Base-by-base conservation (phyloP, 1,284 basidiomycete species). In the Moesziomyces sp. region DNA sequence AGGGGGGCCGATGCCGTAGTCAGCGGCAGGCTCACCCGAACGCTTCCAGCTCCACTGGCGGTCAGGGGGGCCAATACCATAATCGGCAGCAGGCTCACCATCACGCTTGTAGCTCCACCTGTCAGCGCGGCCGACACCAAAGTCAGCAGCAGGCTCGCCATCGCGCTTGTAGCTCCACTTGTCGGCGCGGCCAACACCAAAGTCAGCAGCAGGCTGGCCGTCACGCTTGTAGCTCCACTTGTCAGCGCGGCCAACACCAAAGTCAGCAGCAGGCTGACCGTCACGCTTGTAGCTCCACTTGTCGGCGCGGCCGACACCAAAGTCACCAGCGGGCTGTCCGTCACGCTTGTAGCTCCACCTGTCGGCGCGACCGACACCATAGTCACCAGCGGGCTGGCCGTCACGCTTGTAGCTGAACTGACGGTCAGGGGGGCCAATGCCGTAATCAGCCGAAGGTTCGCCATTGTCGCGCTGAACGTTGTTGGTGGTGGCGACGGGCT, bases 331-430 rank as follows among this genome's bases (percentile, higher is more conserved):
- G 19, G 58, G 50, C 30, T 30, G 9, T 2, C 30, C 30, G 2
- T 30, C 9, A 8, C 30, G 30, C 30, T 30, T 30, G 30, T 55
- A 51, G 10, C 21, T 34, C 49, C 49, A 47, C 56, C 30, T 30
- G 30, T 58, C 47, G 9, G 23, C 19, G 23, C 47, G 56, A 19
- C 50, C 26, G 3, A 40, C 13, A 14, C 62, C 62, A 13, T 18
- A 66, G 52, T 66, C 63, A n/a, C 14, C 52, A n/a, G 63, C 44
- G 23, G 65, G 58, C 30, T 30, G 30, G 11, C 30, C 57, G 19
- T 64, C 46, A 23, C 58, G 58, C 66, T 63, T 63, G 45, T 62
- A 66, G 7, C 28, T 38, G 19, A 19, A 66, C 40, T 66, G 63
- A 26, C 26, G 6, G 6, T 8, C 9, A 8, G 30, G 35, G 42